Conservation (phyloP, 768 basidiomycete species). For the Boletus pseudo-olivaceus region DNA sequence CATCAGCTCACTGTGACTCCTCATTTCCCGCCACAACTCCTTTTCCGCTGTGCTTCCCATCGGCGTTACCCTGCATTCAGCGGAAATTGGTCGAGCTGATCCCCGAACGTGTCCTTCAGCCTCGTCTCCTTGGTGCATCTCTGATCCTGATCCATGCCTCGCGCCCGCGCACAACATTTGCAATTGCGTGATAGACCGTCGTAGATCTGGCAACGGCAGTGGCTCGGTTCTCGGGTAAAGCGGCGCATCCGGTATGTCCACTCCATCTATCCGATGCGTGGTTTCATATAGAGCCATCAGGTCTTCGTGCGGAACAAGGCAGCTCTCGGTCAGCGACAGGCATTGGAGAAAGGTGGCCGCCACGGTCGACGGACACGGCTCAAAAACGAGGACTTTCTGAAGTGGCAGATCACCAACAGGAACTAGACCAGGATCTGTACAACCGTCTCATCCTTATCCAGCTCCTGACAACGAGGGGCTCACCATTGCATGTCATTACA, state of each 20-base stretch:
- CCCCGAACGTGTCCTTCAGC: conserved; percentile 27
- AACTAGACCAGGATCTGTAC: conserved; percentile 65
- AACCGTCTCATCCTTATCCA: conserved; percentile 7
- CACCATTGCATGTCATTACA: conserved; percentile 94
- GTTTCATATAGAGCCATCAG: conserved; percentile 47
- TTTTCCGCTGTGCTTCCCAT: conserved; percentile 14
- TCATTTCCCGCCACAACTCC: conserved; percentile 28
- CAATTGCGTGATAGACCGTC: conserved; percentile 59
- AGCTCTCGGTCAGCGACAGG: conserved; percentile 57
- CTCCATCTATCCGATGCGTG: conserved; percentile 21
- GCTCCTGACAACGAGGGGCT: conserved; percentile 15
- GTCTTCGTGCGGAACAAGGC: conserved; percentile 38
- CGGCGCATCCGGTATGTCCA: conserved; percentile 34
- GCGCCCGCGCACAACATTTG: conserved; percentile 48
- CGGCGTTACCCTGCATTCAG: conserved; percentile 22
- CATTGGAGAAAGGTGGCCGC: conserved; percentile 68
- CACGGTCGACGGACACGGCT: conserved; percentile 50
- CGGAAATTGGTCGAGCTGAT: conserved; percentile 33
- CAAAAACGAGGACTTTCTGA: conserved; percentile 67
- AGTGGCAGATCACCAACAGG: conserved; percentile 73
- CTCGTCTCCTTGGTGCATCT: conserved; percentile 29
- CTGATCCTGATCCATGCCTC: conserved; percentile 31
- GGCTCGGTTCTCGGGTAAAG: conserved; percentile 32
- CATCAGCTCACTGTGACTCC: conserved; percentile 38
- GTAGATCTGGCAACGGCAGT: conserved; percentile 50